Conservation (phyloP, 805 yeast species). For the Candida fluviatilis region DNA sequence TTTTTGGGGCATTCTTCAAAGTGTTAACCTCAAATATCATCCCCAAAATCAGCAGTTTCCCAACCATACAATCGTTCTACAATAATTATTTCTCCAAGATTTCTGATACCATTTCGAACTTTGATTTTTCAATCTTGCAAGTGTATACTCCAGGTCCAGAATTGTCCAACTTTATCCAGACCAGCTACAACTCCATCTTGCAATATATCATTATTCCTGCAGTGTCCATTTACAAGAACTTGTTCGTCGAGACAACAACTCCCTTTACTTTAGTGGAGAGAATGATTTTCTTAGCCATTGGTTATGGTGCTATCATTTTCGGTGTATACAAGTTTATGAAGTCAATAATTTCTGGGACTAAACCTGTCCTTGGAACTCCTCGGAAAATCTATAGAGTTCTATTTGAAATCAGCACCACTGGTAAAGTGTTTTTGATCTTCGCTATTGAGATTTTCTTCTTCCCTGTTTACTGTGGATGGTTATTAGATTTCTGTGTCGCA, state of each 20-base stretch:
- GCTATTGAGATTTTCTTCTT: constrained; percentile 77
- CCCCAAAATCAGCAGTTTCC: not conserved
- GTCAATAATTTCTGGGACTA: constrained; percentile 23
- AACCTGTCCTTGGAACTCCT: constrained; percentile 47
- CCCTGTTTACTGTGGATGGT: constrained; percentile 81
- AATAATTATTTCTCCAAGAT: not conserved
- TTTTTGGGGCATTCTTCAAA: constrained; percentile 11
- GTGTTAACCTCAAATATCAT: constrained; percentile 3
- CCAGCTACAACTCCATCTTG: constrained; percentile 2
- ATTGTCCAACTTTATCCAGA: not conserved
- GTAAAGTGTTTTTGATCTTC: constrained; percentile 73
- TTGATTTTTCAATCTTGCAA: not conserved
- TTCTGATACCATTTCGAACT: not conserved
- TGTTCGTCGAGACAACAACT: constrained; percentile 15
- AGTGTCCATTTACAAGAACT: constrained; percentile 9
- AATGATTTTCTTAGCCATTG: constrained; percentile 27
- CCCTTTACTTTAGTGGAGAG: constrained; percentile 37
- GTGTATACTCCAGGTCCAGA: not conserved
- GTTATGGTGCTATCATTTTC: constrained; percentile 26
- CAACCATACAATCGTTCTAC: not conserved
- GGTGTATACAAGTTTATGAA: constrained; percentile 26
- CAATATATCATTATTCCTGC: constrained; percentile 18
- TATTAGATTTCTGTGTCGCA: constrained; percentile 63
- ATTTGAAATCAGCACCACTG: constrained; percentile 54
- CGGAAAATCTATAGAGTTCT: constrained; percentile 50